Base-by-base conservation (phyloP, 768 basidiomycete genomes). In the Mycena capillaripes region DNA sequence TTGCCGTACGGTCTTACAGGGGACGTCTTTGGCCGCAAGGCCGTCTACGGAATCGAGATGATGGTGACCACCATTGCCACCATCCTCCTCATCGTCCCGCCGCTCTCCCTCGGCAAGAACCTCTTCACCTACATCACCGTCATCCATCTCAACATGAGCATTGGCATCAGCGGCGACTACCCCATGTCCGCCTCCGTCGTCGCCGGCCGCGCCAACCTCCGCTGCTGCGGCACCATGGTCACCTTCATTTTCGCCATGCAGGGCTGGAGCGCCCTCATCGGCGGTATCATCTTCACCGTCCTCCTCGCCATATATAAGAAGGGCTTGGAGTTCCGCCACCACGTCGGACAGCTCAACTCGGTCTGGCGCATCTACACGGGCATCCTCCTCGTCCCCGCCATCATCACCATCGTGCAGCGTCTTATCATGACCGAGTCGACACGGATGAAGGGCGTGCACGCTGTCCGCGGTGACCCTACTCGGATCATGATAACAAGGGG, bases 111-210 rank as follows among this genome's bases (percentile, higher is more conserved):
- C 2, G 70, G 70, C 30, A n/a, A 25, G 0, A 16, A 6, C 32
- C 21, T 71, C 50, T 71, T 71, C 58, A 71, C 70, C 57, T 71
- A 66, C 42, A 60, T 71, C 52, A 66, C 70, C 32, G 58, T 71
- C 19, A 61, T 59, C 36, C 63, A 64, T 16, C 27, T 27, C 14
- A n/a, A 66, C 42, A 53, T 71, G 64, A 64, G 70, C 25, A 56
- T 71, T 17, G 70, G 70, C 17, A 71, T 66, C 48, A 64, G 70
- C 8, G 70, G 70, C 17, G 70, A 71, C 63, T 71, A 71, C 63
- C 70, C 70, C 36, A 71, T 71, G 70, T 71, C 70, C n/a, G 70
- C 70, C 30, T 71, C 70, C 50, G 70, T 71, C 40, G 70, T 71
- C 23, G 70, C 70, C 3, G 70, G 66, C 70, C 70, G 70, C 48